phyloP scores from a whole-genome alignment of 257 asterid species.

The Rubia yunnanensis region DNA sequence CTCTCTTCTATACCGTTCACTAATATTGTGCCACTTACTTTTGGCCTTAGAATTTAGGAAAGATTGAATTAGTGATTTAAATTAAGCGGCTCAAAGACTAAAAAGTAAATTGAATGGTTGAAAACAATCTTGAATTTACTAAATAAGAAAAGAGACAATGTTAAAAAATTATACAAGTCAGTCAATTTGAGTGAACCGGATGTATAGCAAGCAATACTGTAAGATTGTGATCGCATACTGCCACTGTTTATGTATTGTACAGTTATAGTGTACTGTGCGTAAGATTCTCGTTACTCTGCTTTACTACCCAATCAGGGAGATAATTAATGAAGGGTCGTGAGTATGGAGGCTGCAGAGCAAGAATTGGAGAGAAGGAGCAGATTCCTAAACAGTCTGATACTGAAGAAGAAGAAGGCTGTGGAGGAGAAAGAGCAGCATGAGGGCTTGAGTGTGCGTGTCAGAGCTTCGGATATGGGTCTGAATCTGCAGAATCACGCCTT shows the following conservation, averaged over 20 bases:
- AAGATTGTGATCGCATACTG: background rate
- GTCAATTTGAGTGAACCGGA: too few species aligned
- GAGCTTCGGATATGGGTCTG: constrained; percentile 75
- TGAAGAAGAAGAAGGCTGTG: constrained; percentile 44
- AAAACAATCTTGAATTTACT: too few species aligned
- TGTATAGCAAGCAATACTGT: too few species aligned
- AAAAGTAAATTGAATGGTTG: too few species aligned
- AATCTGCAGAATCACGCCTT: constrained; percentile 69
- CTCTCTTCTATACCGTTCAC: too few species aligned
- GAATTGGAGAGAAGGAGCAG: constrained; percentile 87
- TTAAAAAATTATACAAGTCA: too few species aligned
- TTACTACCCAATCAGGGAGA: background rate
- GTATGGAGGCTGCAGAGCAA: constrained; percentile 74
- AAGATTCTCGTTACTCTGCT: constrained; percentile 8
- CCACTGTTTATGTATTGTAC: background rate
- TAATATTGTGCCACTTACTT: too few species aligned
- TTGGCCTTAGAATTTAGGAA: too few species aligned
- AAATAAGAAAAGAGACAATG: too few species aligned
- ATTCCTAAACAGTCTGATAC: constrained; percentile 67
- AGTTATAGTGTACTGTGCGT: background rate
- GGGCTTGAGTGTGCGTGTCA: constrained; percentile 42
- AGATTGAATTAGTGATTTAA: too few species aligned
- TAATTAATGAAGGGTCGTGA: constrained; percentile 14
- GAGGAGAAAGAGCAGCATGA: constrained; percentile 36
- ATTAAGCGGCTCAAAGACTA: too few species aligned